These are phyloP conservation scores for Meyerozyma elateridarum DNA, from an alignment of 1,139 yeast genomes.

Conservation along the genomic window DNA sequence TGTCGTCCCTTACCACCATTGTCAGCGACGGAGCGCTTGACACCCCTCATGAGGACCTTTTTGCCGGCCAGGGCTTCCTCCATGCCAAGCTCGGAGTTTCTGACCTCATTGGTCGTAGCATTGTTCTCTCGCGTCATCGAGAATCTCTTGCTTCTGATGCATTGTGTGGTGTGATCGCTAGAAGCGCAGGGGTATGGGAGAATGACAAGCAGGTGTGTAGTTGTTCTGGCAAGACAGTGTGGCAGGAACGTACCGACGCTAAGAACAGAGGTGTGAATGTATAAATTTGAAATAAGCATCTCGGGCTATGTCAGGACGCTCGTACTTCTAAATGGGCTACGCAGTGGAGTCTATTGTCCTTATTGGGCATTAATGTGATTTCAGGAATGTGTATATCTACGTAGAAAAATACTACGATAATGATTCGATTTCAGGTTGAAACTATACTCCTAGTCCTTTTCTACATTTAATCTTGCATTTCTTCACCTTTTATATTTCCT, in stretches of 20 bases:
- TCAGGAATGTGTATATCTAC: no score
- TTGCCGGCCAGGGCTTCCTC: slow-evolving; percentile 61
- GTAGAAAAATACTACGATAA: not conserved
- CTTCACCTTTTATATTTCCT: no score
- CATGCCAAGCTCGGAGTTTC: slow-evolving; percentile 52
- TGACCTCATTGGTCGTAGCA: slow-evolving; percentile 76
- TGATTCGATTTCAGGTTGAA: not conserved
- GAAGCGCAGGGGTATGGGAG: slow-evolving; percentile 97
- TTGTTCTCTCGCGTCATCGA: slow-evolving; percentile 51
- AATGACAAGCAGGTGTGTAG: slow-evolving; percentile 90
- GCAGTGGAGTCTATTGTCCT: no score
- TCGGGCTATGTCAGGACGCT: no score
- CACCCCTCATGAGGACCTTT: slow-evolving; percentile 27
- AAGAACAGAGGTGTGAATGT: slow-evolving; percentile 44
- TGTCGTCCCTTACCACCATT: slow-evolving; percentile 29
- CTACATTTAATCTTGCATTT: not conserved
- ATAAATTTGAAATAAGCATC: no score
- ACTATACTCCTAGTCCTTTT: not conserved
- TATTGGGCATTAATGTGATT: no score
- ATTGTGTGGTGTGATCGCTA: slow-evolving; percentile 83
- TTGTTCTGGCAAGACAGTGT: slow-evolving; percentile 90
- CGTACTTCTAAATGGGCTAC: no score
- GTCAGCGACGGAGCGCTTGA: slow-evolving; percentile 31
- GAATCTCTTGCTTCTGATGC: slow-evolving; percentile 40
- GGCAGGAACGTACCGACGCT: slow-evolving; percentile 91